These are phyloP conservation scores for Chytriomyces hyalinus DNA, from an alignment of 192 early-diverging fungal genomes.

Conservation along the genomic window DNA sequence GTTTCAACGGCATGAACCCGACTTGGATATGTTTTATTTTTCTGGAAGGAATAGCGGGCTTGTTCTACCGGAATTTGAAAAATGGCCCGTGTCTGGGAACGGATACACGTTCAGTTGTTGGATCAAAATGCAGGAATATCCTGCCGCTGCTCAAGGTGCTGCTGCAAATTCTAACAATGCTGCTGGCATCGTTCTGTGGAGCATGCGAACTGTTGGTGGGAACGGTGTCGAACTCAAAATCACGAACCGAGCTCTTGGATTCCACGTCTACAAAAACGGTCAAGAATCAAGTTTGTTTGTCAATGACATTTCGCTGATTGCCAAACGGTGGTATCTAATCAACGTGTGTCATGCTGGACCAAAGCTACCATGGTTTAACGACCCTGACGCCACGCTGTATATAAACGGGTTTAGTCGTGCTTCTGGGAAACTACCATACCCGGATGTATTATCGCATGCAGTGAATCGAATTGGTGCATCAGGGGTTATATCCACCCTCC, in stretches of 20 bases:
- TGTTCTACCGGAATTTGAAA: constrained; percentile 30
- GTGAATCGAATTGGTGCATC: constrained; percentile 37
- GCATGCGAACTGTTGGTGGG: constrained; percentile 31
- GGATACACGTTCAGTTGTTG: constrained; percentile 49
- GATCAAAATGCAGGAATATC: constrained; percentile 41
- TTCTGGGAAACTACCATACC: constrained; percentile 45
- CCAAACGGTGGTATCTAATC: constrained; percentile 48
- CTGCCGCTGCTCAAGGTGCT: constrained; percentile 4
- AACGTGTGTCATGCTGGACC: constrained; percentile 40
- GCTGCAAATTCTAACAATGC: neutral
- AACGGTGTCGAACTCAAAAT: constrained; percentile 38
- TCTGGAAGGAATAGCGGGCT: constrained; percentile 44
- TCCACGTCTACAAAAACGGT: constrained; percentile 20
- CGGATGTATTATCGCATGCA: constrained; percentile 32
- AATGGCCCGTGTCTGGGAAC: constrained; percentile 36
- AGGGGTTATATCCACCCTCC: neutral
- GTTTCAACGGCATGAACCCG: constrained; percentile 40
- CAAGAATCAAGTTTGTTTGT: constrained; percentile 14
- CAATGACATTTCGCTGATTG: constrained; percentile 8
- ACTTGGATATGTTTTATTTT: constrained; percentile 54
- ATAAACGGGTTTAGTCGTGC: constrained; percentile 37
- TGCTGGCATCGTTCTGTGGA: constrained; percentile 1
- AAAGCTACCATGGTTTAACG: constrained; percentile 43
- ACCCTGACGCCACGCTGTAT: constrained; percentile 34
- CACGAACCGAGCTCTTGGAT: constrained; percentile 8